Conservation (phyloP, 1,284 basidiomycete species). For the Naganishia sp. region DNA sequence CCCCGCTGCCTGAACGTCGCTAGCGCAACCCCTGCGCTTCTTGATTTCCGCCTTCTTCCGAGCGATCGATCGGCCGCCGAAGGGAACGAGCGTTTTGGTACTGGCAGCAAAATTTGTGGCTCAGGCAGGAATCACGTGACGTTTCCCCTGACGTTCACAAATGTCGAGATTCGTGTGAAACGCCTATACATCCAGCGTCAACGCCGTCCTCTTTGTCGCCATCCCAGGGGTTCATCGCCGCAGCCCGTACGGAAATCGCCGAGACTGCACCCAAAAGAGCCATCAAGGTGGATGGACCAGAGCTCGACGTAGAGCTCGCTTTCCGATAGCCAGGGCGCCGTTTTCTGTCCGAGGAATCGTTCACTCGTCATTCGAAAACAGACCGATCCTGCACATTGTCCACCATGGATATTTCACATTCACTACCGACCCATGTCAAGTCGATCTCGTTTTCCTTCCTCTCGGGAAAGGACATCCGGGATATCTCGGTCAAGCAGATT, state of each 20-base stretch:
- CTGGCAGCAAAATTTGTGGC: constrained; percentile 5
- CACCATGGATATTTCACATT: constrained; percentile 88
- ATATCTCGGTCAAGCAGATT: constrained; percentile 96
- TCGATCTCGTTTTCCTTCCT: constrained; percentile 95
- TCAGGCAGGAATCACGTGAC: constrained; percentile 12
- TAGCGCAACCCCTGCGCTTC: background rate
- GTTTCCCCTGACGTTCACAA: background rate
- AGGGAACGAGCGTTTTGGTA: too few species aligned
- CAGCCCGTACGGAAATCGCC: background rate
- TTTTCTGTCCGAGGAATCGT: background rate
- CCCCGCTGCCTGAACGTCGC: too few species aligned
- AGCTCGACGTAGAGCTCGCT: constrained; percentile 21
- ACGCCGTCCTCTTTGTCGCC: too few species aligned
- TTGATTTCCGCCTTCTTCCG: background rate
- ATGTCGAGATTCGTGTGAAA: background rate
- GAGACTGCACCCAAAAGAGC: constrained; percentile 18
- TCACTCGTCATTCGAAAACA: too few species aligned
- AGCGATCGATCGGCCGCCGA: background rate
- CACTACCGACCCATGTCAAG: constrained; percentile 78
- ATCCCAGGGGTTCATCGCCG: too few species aligned
- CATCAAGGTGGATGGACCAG: constrained; percentile 26
- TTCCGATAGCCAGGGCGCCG: constrained; percentile 21
- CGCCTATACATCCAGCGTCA: background rate
- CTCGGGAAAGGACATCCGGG: constrained; percentile 82
- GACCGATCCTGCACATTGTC: background rate